A percentile compares a stretch with the other conserved stretches of the same genome.
These are phyloP conservation scores for Gaeumannomyces tritici DNA, from an alignment of 2,329 filamentous ascomycete species.

Conservation along the genomic window DNA sequence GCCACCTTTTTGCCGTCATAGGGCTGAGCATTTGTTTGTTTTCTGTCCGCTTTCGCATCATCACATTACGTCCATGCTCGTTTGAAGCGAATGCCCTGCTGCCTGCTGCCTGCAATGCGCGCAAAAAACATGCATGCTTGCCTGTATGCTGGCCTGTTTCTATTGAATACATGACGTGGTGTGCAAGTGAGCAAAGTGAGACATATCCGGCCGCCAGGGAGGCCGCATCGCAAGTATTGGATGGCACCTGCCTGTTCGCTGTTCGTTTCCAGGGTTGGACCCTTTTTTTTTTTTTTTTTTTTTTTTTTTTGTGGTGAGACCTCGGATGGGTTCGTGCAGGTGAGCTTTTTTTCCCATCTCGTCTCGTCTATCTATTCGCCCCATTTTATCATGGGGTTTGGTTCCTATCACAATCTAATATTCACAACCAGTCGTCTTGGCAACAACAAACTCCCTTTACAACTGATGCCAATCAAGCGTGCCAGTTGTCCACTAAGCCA, in stretches of 20 bases:
- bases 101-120: too few species aligned
- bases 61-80: not conserved
- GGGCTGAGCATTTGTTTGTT: not conserved
- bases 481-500: not conserved
- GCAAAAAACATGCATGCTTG: too few species aligned
- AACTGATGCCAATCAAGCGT: not conserved
- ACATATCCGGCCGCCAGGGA: not conserved
- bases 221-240: not conserved
- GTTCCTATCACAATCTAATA: too few species aligned
- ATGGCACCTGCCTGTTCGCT: not conserved
- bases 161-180: not conserved
- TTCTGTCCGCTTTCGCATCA: not conserved
- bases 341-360: not conserved
- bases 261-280: not conserved
- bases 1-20: not conserved
- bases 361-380: too few species aligned
- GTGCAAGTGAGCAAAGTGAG: not conserved
- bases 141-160: too few species aligned
- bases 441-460: too few species aligned
- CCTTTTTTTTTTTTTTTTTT: not conserved
- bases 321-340: not conserved
- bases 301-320: not conserved
- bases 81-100: not conserved
- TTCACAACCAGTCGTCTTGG: too few species aligned
- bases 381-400: too few species aligned